phyloP scores from a whole-genome alignment of 2,329 filamentous ascomycete species.

The Tolypocladium album region DNA sequence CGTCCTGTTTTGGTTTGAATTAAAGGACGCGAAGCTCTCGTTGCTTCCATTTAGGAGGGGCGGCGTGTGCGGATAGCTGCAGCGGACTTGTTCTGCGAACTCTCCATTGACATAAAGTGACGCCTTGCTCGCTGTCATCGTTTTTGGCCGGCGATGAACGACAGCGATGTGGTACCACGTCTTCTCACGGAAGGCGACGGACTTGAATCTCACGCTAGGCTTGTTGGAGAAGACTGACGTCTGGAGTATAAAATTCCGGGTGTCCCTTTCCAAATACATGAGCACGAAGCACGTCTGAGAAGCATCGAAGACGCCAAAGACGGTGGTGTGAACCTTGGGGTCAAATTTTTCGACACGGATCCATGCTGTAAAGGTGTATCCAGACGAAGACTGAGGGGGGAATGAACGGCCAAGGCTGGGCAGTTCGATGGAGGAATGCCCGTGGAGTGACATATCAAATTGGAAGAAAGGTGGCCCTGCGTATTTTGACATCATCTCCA shows the following conservation, averaged over 20 bases:
- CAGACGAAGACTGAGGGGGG: constrained; percentile 66
- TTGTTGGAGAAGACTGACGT: constrained; percentile 80
- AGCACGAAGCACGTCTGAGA: constrained; percentile 90
- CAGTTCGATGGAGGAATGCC: constrained; percentile 83
- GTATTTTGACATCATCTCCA: constrained; percentile 64
- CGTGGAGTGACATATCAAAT: constrained; percentile 82
- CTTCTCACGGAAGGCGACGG: constrained; percentile 61
- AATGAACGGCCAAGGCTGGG: constrained; percentile 77
- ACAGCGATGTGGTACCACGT: constrained; percentile 91
- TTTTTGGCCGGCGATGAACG: constrained; percentile 70
- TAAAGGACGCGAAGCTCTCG: constrained; percentile 61
- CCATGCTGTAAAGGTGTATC: constrained; percentile 89
- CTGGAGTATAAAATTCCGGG: constrained; percentile 87
- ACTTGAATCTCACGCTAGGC: constrained; percentile 90
- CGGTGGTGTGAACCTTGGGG: constrained; percentile 73
- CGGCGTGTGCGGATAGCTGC: constrained; percentile 73
- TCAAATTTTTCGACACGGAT: constrained; percentile 83
- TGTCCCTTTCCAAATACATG: constrained; percentile 88
- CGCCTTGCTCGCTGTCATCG: constrained; percentile 67
- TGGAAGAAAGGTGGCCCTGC: constrained; percentile 78
- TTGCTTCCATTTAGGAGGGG: constrained; percentile 50
- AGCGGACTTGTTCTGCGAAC: constrained; percentile 85
- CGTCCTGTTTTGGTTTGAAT: constrained; percentile 43
- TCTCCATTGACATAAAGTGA: constrained; percentile 87
- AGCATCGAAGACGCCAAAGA: constrained; percentile 90